phyloP scores from a whole-genome alignment of 352 stramenopile genomes.

The Phytopythium delawarense region DNA sequence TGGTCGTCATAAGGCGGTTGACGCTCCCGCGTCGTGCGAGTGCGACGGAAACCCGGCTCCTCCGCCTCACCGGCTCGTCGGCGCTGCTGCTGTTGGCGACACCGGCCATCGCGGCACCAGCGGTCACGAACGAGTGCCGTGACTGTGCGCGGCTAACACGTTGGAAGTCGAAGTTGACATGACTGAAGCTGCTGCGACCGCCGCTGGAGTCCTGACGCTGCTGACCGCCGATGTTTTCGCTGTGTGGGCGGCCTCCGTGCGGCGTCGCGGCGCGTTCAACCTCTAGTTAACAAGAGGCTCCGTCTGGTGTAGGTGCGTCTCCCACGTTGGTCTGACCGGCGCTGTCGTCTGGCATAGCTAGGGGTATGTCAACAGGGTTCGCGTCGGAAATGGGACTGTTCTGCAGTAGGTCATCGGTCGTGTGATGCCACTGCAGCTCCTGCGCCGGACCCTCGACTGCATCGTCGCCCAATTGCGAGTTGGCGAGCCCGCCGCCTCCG shows the following conservation, averaged over 20 bases:
- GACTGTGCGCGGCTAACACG: background rate
- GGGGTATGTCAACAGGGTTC: background rate
- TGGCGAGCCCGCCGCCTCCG: background rate
- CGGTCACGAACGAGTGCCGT: background rate
- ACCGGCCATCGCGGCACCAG: background rate
- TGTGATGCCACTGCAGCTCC: background rate
- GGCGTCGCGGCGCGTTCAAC: background rate
- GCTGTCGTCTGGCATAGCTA: background rate
- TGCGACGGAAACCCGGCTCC: background rate
- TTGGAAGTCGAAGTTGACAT: background rate
- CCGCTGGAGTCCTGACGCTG: background rate
- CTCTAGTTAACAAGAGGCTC: too few species aligned
- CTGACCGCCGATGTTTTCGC: background rate
- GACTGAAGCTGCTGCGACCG: background rate
- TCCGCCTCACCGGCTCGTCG: background rate
- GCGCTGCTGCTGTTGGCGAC: background rate
- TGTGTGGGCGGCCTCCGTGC: background rate
- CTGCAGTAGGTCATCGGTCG: background rate
- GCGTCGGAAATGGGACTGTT: background rate
- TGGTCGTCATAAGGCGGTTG: background rate
- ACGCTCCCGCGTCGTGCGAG: background rate
- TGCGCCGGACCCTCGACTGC: background rate
- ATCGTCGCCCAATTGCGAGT: background rate
- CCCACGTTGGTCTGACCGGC: background rate
- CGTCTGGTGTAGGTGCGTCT: too few species aligned